Evolutionary conservation across 208 protist species (phyloP).

Genomic region (Acanthamoeba quina): DNA sequence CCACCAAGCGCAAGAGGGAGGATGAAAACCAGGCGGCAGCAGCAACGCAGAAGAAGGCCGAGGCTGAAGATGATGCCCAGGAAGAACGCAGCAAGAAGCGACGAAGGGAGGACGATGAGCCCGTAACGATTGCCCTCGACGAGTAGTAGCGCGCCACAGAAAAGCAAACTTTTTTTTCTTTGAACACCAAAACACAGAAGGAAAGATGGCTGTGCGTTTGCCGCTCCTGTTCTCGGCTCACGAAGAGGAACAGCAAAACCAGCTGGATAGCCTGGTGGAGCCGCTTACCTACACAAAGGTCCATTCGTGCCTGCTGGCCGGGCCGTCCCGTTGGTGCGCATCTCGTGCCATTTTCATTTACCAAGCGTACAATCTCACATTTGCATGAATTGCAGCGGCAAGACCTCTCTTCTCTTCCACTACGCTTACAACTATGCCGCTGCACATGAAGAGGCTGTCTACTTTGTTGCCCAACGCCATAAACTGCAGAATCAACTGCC

Average conservation of each 20-base stretch:
- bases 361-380: not conserved
- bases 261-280: not conserved
- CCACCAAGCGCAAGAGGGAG: not conserved
- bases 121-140: not conserved
- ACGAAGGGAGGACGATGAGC: not conserved
- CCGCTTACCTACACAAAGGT: not conserved
- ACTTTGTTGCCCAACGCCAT: slow-evolving; percentile 17
- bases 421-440: slow-evolving; percentile 60
- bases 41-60: not conserved
- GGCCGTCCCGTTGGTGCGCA: not conserved
- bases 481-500: slow-evolving; percentile 44
- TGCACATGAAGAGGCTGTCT: not conserved
- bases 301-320: slow-evolving; percentile 16
- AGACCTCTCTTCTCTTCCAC: slow-evolving; percentile 40
- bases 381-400: not conserved
- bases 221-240: slow-evolving; percentile 11
- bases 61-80: not conserved
- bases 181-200: not conserved
- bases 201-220: not conserved
- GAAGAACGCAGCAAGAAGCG: not conserved
- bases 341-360: not conserved
- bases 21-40: not conserved
- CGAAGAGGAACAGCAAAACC: not conserved
- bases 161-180: too few relatives aligned
- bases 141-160: not conserved